Evolutionary conservation across 2,329 filamentous ascomycete genomes (phyloP).

Genomic region (Purpureocillium takamizusanense): DNA sequence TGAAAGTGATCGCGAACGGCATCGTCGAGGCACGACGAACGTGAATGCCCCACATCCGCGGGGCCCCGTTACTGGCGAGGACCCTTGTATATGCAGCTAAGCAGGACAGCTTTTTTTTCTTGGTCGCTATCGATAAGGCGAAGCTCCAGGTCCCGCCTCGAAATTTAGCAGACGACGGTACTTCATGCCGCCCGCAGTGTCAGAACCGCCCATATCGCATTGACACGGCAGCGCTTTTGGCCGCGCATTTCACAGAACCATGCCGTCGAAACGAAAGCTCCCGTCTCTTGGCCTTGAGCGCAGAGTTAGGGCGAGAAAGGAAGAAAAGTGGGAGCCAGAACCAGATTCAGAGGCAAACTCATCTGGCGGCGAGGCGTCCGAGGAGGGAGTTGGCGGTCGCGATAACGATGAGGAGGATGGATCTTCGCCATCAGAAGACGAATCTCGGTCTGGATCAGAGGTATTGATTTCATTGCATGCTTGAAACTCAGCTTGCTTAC

Average conservation of each 20-base stretch:
- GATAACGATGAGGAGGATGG: conserved; percentile 18
- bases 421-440: conserved; percentile 18
- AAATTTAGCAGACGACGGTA: too few species aligned
- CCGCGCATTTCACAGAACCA: not conserved
- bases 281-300: conserved; percentile 27
- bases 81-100: conserved; percentile 4
- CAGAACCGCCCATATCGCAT: not conserved
- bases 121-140: conserved; percentile 3
- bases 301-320: conserved; percentile 32
- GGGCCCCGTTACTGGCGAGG: not conserved
- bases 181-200: not conserved
- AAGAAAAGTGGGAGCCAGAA: conserved; percentile 33
- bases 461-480: conserved; percentile 9
- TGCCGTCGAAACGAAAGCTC: conserved; percentile 31
- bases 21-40: too few species aligned
- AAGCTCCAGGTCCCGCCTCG: too few species aligned
- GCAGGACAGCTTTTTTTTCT: not conserved
- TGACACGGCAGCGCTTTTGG: not conserved
- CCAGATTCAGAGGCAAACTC: conserved; percentile 16
- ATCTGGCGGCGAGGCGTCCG: conserved; percentile 17
- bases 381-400: conserved; percentile 15
- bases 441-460: conserved; percentile 15
- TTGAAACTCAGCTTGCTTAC: too few species aligned
- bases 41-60: too few species aligned
- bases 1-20: too few species aligned